phyloP scores from a whole-genome alignment of 2,329 filamentous ascomycete species.

The Cladosporium sp. region DNA sequence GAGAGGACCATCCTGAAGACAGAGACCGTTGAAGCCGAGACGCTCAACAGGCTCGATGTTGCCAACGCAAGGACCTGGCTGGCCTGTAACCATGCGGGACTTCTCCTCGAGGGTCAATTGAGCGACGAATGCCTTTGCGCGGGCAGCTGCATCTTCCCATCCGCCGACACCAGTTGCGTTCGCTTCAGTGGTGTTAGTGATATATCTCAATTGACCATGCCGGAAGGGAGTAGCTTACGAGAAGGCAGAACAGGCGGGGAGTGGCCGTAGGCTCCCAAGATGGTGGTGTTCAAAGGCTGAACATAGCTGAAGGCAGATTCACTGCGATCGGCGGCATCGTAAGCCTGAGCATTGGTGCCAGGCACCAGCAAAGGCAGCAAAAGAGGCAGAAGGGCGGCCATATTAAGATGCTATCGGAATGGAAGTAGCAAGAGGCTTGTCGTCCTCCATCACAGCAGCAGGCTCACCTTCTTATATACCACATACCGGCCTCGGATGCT shows the following conservation, averaged over 20 bases:
- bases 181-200: constrained; percentile 4
- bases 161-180: constrained; percentile 26
- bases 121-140: constrained; percentile 42
- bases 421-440: constrained; percentile 16
- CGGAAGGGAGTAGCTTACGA: not conserved
- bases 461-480: constrained; percentile 9
- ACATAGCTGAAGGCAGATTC: constrained; percentile 17
- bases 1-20: constrained; percentile 76
- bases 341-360: constrained; percentile 17
- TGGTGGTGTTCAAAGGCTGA: constrained; percentile 20
- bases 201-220: not conserved
- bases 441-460: not conserved
- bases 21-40: constrained; percentile 52
- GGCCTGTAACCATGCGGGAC: constrained; percentile 42
- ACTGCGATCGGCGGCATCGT: constrained; percentile 8
- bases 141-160: constrained; percentile 11
- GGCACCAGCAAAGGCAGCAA: constrained; percentile 18
- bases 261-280: constrained; percentile 18
- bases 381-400: constrained; percentile 23
- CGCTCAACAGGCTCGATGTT: constrained; percentile 37
- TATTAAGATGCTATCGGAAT: constrained; percentile 17
- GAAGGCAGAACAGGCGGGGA: constrained; percentile 16
- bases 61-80: constrained; percentile 36
- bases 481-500: not conserved
- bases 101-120: constrained; percentile 45